Base-by-base conservation (phyloP, 169 alveolate genomes). In the Plasmodium adleri region DNA sequence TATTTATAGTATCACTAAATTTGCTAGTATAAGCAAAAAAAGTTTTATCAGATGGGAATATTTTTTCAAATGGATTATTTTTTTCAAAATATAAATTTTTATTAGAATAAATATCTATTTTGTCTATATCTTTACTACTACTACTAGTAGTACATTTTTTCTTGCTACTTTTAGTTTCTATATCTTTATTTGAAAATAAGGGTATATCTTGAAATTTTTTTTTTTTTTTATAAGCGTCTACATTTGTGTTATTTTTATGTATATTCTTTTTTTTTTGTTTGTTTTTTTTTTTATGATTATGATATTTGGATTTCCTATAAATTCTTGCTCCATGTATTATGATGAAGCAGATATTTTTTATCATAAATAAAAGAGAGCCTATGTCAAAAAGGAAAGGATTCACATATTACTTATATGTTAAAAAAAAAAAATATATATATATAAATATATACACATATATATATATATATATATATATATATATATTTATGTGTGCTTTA, bases 281-380 rank as follows among this genome's bases (percentile, higher is more conserved):
- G 24, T 28, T 52, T 9, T 15, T 43, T 0, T 1, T 49, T 43
- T 67, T 76, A 26, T 17, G 56, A 24, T 66, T 64, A 62, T 64
- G 45, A 13, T 49, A 78, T n/a, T 66, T 78, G 0, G 78, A 78
- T 20, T 78, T 78, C 8, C 89, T 39, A 60, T 49, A 78, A 13
- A 78, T 78, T 13, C 89, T 26, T 12, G 89, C 64, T 0, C 73
- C 76, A 39, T 78, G 75, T 22, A 78, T 78, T 15, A 78, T 78
- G 54, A 71, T 60, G 17, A 78, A 78, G 89, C 89, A 78, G 39
- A 78, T 24, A 10, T 78, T 78, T 58, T 78, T 78, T 8, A 59
- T 47, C 7, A 78, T 13, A 47, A 78, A 78, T 22, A 49, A 60
- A 8, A 73, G 26, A 2, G 75, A 67, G 13, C 63, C 89, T 67